Evolutionary conservation across 805 yeast genomes (phyloP).

Genomic region (Myxozyma lipomycoides): DNA sequence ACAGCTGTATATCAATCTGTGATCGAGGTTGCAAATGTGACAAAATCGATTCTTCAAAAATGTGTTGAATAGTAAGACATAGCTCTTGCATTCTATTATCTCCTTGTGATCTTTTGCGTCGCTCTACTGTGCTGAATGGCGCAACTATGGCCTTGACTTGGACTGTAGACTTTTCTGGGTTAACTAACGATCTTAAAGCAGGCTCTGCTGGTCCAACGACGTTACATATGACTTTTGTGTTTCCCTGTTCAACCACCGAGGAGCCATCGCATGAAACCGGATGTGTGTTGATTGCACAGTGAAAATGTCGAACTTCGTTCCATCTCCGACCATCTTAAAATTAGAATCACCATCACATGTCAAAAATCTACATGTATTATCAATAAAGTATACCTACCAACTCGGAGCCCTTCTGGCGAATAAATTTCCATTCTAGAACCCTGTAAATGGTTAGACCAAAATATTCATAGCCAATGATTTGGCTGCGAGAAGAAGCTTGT

Average conservation of each 20-base stretch:
- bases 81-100: slow-evolving; percentile 48
- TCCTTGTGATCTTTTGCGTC: slow-evolving; percentile 63
- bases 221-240: slow-evolving; percentile 78
- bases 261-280: slow-evolving; percentile 86
- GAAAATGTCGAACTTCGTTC: slow-evolving; percentile 84
- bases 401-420: slow-evolving; percentile 90
- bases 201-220: slow-evolving; percentile 93
- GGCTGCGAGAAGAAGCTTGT: too few species aligned
- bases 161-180: slow-evolving; percentile 52
- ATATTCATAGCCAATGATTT: neutral
- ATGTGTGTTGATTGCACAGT: slow-evolving; percentile 80
- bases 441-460: neutral
- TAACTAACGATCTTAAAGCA: slow-evolving; percentile 43
- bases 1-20: slow-evolving; percentile 65
- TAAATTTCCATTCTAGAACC: slow-evolving; percentile 57
- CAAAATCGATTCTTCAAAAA: slow-evolving; percentile 56
- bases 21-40: slow-evolving; percentile 78
- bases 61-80: slow-evolving; percentile 33
- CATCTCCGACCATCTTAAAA: slow-evolving; percentile 82
- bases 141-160: slow-evolving; percentile 67
- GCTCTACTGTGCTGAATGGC: slow-evolving; percentile 72
- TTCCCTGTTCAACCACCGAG: slow-evolving; percentile 86
- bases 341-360: neutral
- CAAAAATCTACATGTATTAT: neutral
- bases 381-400: slow-evolving; percentile 33